Evolutionary conservation across 2,329 filamentous ascomycete genomes (phyloP).

Genomic region (Grosmannia clavigera): DNA sequence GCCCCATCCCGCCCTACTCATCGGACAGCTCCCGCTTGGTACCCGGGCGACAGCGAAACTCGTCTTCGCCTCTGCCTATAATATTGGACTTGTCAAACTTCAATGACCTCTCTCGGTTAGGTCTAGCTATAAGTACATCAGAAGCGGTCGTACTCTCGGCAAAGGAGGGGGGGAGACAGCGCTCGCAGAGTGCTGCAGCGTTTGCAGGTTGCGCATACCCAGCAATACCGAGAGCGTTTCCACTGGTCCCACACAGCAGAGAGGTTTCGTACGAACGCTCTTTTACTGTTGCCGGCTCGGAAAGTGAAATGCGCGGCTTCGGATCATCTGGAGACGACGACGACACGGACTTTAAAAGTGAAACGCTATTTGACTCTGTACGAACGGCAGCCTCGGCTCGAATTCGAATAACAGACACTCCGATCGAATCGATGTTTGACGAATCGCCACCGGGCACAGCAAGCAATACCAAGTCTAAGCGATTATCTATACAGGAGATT

Average conservation of each 20-base stretch:
- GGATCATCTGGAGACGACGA: conserved; percentile 57
- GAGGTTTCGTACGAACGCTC: conserved; percentile 35
- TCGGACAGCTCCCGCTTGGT: neutral
- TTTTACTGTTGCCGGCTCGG: conserved; percentile 55
- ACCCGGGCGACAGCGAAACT: conserved; percentile 27
- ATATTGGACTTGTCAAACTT: conserved; percentile 41
- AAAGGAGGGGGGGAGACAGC: neutral
- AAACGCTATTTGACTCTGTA: conserved; percentile 65
- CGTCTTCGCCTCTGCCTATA: conserved; percentile 44
- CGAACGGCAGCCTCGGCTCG: conserved; percentile 58
- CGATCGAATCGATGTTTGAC: conserved; percentile 70
- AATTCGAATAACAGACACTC: conserved; percentile 53
- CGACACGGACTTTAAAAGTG: conserved; percentile 67
- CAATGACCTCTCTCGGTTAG: conserved; percentile 37
- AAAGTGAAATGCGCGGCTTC: conserved; percentile 52
- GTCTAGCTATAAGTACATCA: conserved; percentile 24
- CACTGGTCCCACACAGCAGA: conserved; percentile 27
- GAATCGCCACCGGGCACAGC: conserved; percentile 56
- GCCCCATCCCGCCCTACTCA: conserved; percentile 2
- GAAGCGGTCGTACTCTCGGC: conserved; percentile 8
- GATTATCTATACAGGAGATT: conserved; percentile 47
- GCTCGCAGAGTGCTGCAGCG: neutral
- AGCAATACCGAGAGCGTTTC: conserved; percentile 12
- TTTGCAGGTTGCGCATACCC: conserved; percentile 10
- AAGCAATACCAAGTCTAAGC: conserved; percentile 38